These are phyloP conservation scores for Pseudoturritis turrita DNA, from an alignment of 345 rosid genomes.

Conservation along the genomic window DNA sequence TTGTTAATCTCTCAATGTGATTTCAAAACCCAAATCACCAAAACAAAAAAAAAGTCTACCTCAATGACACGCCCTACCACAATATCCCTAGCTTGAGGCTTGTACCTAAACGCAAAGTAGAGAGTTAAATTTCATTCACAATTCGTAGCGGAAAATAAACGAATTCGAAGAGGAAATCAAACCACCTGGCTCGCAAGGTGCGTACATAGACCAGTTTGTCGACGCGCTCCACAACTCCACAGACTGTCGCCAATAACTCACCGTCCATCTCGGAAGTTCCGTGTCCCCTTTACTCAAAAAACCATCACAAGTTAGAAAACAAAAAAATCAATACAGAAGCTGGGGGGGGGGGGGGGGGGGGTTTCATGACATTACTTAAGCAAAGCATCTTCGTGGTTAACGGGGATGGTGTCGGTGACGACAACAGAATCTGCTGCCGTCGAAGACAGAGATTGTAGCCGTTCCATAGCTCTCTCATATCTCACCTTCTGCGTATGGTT, in stretches of 20 bases:
- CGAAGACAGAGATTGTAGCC: conserved; percentile 63
- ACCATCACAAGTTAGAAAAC: background rate
- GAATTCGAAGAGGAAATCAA: background rate
- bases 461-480: conserved; percentile 61
- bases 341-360: background rate
- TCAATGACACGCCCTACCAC: conserved; percentile 88
- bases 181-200: conserved; percentile 65
- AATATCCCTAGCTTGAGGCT: conserved; percentile 92
- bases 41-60: conserved; percentile 36
- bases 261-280: conserved; percentile 80
- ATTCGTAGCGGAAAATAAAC: too few relatives aligned
- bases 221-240: conserved; percentile 94
- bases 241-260: conserved; percentile 72
- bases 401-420: conserved; percentile 74
- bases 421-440: conserved; percentile 59
- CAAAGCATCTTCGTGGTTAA: conserved; percentile 73
- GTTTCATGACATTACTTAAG: conserved; percentile 76
- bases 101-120: conserved; percentile 51
- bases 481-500: conserved; percentile 78
- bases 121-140: background rate
- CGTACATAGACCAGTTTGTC: conserved; percentile 89
- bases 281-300: conserved; percentile 58
- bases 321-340: background rate
- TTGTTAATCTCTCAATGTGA: background rate
- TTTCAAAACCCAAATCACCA: background rate